Evolutionary conservation across 257 asterid genomes (phyloP).

Genomic region (Nicotiana knightiana): DNA sequence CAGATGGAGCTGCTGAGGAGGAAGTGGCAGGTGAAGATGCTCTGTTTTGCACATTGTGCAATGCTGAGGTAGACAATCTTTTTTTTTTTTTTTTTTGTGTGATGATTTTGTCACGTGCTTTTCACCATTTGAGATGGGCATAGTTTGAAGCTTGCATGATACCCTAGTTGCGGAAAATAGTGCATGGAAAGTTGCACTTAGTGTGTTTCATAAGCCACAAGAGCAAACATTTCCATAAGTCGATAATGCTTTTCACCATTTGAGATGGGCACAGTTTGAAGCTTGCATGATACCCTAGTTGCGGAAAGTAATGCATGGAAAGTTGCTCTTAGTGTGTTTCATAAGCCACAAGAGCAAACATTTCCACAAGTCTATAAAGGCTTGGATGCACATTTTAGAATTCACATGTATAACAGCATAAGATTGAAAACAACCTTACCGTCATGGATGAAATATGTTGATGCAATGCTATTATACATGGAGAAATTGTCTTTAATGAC

Average conservation of each 20-base stretch:
- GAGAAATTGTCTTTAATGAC: background rate
- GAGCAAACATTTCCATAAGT: background rate
- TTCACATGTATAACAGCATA: background rate
- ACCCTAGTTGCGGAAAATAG: background rate
- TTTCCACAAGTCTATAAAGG: background rate
- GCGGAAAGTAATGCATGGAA: background rate
- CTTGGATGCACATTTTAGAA: background rate
- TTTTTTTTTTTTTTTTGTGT: background rate
- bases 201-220: background rate
- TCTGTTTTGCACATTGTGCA: constrained; percentile 91
- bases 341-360: background rate
- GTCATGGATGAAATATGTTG: background rate
- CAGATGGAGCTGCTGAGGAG: constrained; percentile 48
- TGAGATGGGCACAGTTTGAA: background rate
- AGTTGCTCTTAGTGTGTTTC: background rate
- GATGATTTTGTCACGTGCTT: background rate
- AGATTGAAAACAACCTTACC: background rate
- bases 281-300: background rate
- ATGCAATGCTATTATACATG: background rate
- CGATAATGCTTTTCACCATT: background rate
- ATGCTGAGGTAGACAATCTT: constrained; percentile 72
- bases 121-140: background rate
- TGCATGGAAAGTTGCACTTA: background rate
- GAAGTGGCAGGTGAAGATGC: constrained; percentile 87
- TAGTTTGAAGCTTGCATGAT: background rate